Evolutionary conservation across 2,329 filamentous ascomycete genomes (phyloP).

Genomic region (Hirsutella thompsonii): DNA sequence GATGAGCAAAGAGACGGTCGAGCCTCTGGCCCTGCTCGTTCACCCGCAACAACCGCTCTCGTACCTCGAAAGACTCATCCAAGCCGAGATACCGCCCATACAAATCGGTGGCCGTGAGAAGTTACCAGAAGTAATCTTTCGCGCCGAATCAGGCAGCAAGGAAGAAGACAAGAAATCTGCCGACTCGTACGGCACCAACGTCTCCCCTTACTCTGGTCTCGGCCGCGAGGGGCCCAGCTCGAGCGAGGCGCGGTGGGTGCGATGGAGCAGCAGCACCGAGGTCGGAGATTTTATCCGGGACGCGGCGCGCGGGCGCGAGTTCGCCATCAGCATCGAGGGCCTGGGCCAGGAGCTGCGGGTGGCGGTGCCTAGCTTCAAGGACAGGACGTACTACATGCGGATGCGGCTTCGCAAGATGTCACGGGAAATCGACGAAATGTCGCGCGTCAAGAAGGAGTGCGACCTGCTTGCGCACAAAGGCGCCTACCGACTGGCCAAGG

Average conservation of each 20-base stretch:
- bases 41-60: constrained; percentile 87
- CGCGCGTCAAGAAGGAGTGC: constrained; percentile 68
- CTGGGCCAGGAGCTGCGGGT: constrained; percentile 53
- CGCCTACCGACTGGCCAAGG: constrained; percentile 67
- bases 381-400: constrained; percentile 81
- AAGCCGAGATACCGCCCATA: constrained; percentile 68
- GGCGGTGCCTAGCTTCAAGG: constrained; percentile 74
- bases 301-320: constrained; percentile 72
- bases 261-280: constrained; percentile 81
- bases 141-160: constrained; percentile 60
- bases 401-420: constrained; percentile 62
- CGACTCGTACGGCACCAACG: constrained; percentile 23
- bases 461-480: constrained; percentile 64
- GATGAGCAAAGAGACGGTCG: constrained; percentile 34
- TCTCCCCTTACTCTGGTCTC: constrained; percentile 59
- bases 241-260: constrained; percentile 49
- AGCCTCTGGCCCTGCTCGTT: constrained; percentile 72
- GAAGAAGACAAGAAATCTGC: constrained; percentile 18
- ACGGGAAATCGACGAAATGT: constrained; percentile 52
- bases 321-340: constrained; percentile 72
- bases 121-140: constrained; percentile 63
- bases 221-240: constrained; percentile 44
- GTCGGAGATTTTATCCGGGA: constrained; percentile 91
- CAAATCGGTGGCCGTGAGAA: constrained; percentile 52
- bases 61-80: constrained; percentile 79